Conservation (phyloP, 2,329 filamentous ascomycete species). For the Aureobasidium sp. region DNA sequence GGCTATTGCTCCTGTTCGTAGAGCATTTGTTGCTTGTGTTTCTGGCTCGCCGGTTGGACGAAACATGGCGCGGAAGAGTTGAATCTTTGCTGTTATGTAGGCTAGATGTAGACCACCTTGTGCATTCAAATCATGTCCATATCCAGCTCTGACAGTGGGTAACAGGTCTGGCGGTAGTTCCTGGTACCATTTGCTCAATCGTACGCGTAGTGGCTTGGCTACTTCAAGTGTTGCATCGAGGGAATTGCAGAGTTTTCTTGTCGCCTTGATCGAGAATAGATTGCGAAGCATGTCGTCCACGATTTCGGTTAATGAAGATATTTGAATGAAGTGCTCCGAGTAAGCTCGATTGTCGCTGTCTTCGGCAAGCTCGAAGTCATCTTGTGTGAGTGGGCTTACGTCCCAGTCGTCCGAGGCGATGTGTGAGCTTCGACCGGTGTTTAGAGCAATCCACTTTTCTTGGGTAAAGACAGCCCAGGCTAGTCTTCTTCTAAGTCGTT, state of each 20-base stretch:
- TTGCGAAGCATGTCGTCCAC: constrained; percentile 45
- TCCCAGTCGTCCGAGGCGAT: constrained; percentile 51
- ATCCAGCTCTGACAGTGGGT: constrained; percentile 1
- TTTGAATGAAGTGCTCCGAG: constrained; percentile 43
- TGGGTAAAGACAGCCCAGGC: constrained; percentile 62
- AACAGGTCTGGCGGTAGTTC: constrained; percentile 26
- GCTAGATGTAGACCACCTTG: constrained; percentile 44
- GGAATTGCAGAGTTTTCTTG: constrained; percentile 39
- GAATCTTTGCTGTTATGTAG: constrained; percentile 47
- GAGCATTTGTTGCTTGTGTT: constrained; percentile 24
- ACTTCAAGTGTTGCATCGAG: constrained; percentile 39
- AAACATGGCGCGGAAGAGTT: constrained; percentile 45
- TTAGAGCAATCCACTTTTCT: constrained; percentile 55
- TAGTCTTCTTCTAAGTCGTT: constrained; percentile 53
- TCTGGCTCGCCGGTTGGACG: constrained; percentile 31
- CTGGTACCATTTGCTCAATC: constrained; percentile 44
- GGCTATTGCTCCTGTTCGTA: constrained; percentile 27
- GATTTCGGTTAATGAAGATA: constrained; percentile 46
- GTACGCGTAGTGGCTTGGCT: constrained; percentile 43
- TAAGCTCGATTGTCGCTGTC: constrained; percentile 1
- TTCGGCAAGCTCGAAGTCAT: constrained; percentile 37
- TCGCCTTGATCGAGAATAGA: constrained; percentile 28
- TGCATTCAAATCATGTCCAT: constrained; percentile 38
- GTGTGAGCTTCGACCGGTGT: constrained; percentile 52
- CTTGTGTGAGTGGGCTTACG: constrained; percentile 38